A percentile compares a stretch with the other conserved stretches of the same genome.
These are phyloP conservation scores for Annona squamosa DNA, from an alignment of 164 flowering plant genomes.

Conservation along the genomic window DNA sequence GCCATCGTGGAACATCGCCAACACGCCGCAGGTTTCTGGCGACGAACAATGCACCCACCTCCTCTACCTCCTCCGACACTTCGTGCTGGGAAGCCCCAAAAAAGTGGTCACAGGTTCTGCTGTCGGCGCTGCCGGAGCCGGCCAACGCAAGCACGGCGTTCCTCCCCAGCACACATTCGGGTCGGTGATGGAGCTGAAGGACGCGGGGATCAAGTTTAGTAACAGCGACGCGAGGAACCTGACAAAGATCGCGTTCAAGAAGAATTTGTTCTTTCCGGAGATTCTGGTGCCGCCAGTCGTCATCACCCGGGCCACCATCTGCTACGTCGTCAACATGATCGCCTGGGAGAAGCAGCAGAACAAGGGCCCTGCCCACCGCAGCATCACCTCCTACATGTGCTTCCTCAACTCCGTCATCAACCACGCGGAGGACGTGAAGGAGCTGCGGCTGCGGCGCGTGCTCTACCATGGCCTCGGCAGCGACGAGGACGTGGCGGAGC, in stretches of 20 bases:
- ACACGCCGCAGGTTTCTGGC: too few species aligned
- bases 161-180: neutral
- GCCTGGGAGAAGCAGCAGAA: conserved; percentile 8
- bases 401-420: conserved; percentile 8
- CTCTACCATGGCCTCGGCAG: conserved; percentile 7
- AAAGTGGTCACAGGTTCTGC: too few species aligned
- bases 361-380: too few species aligned
- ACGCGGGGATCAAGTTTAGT: neutral
- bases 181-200: conserved; percentile 1
- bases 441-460: neutral
- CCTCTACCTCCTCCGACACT: neutral
- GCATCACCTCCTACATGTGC: conserved; percentile 17
- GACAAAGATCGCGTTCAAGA: neutral
- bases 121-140: neutral
- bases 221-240: neutral
- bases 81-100: neutral
- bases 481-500: conserved; percentile 19
- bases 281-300: neutral
- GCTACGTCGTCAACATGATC: conserved; percentile 2
- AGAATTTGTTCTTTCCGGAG: neutral
- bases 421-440: neutral
- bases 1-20: too few species aligned
- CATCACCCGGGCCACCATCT: neutral
- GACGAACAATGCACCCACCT: too few species aligned
- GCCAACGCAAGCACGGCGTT: too few species aligned